A percentile compares a stretch with the other conserved stretches of the same genome.
Conservation (phyloP, 805 yeast genomes). For the Candida sonorensis region DNA sequence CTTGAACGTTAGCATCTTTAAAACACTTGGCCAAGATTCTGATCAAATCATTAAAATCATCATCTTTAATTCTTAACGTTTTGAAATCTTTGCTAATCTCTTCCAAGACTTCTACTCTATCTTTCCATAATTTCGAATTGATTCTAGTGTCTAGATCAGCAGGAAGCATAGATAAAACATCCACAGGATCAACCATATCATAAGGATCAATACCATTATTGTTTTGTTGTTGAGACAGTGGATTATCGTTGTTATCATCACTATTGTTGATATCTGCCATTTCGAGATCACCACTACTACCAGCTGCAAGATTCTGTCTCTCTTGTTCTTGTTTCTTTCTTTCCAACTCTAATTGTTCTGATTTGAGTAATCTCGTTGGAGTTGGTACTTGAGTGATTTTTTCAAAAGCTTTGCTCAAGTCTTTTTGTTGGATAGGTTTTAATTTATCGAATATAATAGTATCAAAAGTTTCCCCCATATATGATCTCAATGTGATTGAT, state of each 20-base stretch:
- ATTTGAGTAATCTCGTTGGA: conserved; percentile 50
- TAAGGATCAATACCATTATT: conserved; percentile 71
- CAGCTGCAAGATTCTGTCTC: conserved; percentile 11
- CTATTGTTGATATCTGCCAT: too few relatives aligned
- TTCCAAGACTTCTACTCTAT: conserved; percentile 78
- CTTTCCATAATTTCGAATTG: conserved; percentile 78
- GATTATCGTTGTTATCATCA: conserved; percentile 7
- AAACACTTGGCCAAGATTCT: conserved; percentile 60
- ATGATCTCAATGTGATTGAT: conserved; percentile 61
- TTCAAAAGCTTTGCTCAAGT: conserved; percentile 63
- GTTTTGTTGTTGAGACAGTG: too few relatives aligned
- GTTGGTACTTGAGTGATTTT: conserved; percentile 35
- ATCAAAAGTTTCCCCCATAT: conserved; percentile 64
- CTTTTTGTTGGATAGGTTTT: conserved; percentile 90
- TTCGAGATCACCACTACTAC: too few relatives aligned
- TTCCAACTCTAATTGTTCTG: conserved; percentile 41
- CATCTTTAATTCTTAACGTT: conserved; percentile 45
- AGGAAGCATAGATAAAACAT: conserved; percentile 62
- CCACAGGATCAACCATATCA: conserved; percentile 64
- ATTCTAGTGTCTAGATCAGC: conserved; percentile 48
- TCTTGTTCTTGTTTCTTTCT: conserved; percentile 11
- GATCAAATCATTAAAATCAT: conserved; percentile 62
- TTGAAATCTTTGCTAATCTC: conserved; percentile 47
- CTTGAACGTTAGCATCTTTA: conserved; percentile 86
- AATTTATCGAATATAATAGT: conserved; percentile 57